These are phyloP conservation scores for Ambrosiella xylebori DNA, from an alignment of 2,329 filamentous ascomycete species.

Conservation along the genomic window DNA sequence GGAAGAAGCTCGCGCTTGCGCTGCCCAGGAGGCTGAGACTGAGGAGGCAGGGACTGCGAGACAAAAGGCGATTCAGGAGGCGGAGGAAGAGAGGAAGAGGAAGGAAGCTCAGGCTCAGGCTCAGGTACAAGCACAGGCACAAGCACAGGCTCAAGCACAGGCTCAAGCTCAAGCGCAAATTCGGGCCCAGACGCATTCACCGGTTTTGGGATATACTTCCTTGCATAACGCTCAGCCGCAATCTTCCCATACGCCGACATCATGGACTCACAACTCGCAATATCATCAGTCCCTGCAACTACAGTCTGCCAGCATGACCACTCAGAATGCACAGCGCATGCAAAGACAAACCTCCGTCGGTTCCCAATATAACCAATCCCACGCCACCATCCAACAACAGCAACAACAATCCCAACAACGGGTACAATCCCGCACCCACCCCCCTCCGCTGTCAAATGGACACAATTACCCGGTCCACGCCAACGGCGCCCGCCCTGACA, in stretches of 20 bases:
- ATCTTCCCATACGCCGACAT: too few species aligned
- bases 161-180: not conserved
- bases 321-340: conserved; percentile 13
- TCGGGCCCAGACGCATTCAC: not conserved
- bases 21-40: conserved; percentile 14
- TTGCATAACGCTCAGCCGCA: too few species aligned
- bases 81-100: conserved; percentile 4
- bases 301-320: not conserved
- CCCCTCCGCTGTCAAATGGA: not conserved
- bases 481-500: not conserved
- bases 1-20: not conserved
- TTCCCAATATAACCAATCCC: not conserved
- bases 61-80: conserved; percentile 1
- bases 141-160: not conserved
- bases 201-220: not conserved
- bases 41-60: conserved; percentile 8
- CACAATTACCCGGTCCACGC: not conserved
- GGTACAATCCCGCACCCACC: too few species aligned
- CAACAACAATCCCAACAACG: not conserved
- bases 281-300: not conserved
- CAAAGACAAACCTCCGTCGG: not conserved
- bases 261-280: not conserved
- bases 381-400: not conserved
- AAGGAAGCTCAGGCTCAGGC: not conserved
- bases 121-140: not conserved